phyloP scores from a whole-genome alignment of 1,139 yeast species.

The Lodderomyces orthopsilosis region DNA sequence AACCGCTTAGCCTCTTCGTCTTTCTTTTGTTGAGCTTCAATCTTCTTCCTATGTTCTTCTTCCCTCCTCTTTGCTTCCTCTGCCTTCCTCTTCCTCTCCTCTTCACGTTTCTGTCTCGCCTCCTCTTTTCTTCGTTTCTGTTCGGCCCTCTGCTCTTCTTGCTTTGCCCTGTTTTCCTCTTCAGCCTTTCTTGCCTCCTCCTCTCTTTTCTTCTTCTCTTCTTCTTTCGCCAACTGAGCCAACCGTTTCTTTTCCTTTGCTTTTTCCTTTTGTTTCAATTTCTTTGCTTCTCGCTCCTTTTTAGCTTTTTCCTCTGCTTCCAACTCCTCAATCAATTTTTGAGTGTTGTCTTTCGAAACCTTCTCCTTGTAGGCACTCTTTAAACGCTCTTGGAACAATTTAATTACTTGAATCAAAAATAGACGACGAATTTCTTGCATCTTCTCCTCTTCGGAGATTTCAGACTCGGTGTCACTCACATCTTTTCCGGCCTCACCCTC shows the following conservation, averaged over 20 bases:
- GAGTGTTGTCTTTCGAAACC: conserved; percentile 71
- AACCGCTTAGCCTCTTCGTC: conserved; percentile 42
- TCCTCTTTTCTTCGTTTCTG: conserved; percentile 49
- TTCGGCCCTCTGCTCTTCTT: conserved; percentile 42
- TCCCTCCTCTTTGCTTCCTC: conserved; percentile 44
- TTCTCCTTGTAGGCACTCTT: conserved; percentile 71
- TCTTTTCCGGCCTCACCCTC: conserved; percentile 31
- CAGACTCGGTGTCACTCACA: conserved; percentile 38
- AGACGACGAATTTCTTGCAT: conserved; percentile 74
- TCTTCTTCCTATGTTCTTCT: conserved; percentile 41
- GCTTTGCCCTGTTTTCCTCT: conserved; percentile 32
- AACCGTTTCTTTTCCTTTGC: conserved; percentile 74
- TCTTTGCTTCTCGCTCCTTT: conserved; percentile 70
- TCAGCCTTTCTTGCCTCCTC: conserved; percentile 46
- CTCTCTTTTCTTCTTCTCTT: conserved; percentile 60
- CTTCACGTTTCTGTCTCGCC: conserved; percentile 49
- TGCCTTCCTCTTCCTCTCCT: conserved; percentile 46
- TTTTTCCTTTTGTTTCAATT: conserved; percentile 69
- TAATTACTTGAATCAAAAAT: conserved; percentile 70
- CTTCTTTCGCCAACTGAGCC: conserved; percentile 71
- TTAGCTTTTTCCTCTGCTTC: conserved; percentile 73
- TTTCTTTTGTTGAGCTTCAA: conserved; percentile 50
- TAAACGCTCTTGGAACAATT: conserved; percentile 68
- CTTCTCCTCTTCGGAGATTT: conserved; percentile 61
- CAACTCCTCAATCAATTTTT: conserved; percentile 69